Percentiles rank a stretch among this genome's conserved stretches.
Conservation (phyloP, 2,329 filamentous ascomycete species). For the Clarireedia monteithiana region DNA sequence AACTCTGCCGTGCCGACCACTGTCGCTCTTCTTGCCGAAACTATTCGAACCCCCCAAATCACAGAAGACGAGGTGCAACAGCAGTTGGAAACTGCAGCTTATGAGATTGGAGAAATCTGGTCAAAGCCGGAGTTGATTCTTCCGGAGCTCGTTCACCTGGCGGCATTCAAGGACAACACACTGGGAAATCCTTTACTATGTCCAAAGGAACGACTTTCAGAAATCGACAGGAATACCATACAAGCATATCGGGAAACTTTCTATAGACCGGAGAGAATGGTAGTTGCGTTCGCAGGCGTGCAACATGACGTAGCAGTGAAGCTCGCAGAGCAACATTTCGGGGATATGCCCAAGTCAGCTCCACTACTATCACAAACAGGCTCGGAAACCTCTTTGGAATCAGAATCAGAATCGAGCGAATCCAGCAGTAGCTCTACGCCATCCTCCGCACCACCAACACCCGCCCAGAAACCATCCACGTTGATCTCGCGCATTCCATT, state of each 20-base stretch:
- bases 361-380: slow-evolving; percentile 46
- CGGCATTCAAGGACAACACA: slow-evolving; percentile 93
- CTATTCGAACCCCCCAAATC: slow-evolving; percentile 77
- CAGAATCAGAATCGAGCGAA: slow-evolving; percentile 18
- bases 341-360: slow-evolving; percentile 65
- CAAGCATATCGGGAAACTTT: slow-evolving; percentile 74
- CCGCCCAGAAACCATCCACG: slow-evolving; percentile 47
- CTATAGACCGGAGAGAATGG: slow-evolving; percentile 83
- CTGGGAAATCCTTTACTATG: slow-evolving; percentile 90
- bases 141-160: slow-evolving; percentile 90
- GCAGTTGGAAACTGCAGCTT: slow-evolving; percentile 85
- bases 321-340: slow-evolving; percentile 79
- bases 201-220: slow-evolving; percentile 69
- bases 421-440: slow-evolving; percentile 30
- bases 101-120: slow-evolving; percentile 97
- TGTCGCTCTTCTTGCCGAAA: slow-evolving; percentile 81
- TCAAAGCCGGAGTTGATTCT: slow-evolving; percentile 92
- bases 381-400: slow-evolving; percentile 48
- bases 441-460: slow-evolving; percentile 33
- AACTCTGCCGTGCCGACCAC: slow-evolving; percentile 83
- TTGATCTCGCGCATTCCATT: slow-evolving; percentile 81
- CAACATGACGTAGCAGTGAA: slow-evolving; percentile 72
- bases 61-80: slow-evolving; percentile 80
- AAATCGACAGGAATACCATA: slow-evolving; percentile 68
- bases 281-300: slow-evolving; percentile 91